These are phyloP conservation scores for Fistulifera pelliculosa DNA, from an alignment of 108 stramenopile species.

Conservation along the genomic window DNA sequence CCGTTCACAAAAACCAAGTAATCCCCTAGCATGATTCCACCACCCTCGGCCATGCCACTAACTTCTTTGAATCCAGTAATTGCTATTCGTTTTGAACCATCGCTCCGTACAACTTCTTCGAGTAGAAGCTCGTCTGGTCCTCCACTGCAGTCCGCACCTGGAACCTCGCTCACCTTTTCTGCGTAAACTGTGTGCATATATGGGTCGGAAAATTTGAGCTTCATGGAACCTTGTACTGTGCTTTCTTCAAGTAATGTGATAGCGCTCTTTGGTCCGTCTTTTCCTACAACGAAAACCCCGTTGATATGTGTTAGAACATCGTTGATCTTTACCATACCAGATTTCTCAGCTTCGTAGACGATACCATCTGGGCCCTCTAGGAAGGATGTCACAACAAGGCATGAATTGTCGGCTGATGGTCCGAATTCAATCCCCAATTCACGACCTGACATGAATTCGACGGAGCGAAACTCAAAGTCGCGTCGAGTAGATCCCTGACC, in stretches of 20 bases:
- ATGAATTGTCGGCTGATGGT: slow-evolving; percentile 42
- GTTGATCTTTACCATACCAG: slow-evolving; percentile 30
- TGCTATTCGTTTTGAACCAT: slow-evolving; percentile 36
- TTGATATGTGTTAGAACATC: slow-evolving; percentile 69
- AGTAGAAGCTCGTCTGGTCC: slow-evolving; percentile 66
- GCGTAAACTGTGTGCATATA: slow-evolving; percentile 41
- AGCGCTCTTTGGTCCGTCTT: slow-evolving; percentile 43
- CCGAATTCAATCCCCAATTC: slow-evolving; percentile 73
- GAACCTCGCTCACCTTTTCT: slow-evolving; percentile 24
- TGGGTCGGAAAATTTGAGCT: slow-evolving; percentile 55
- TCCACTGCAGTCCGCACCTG: slow-evolving; percentile 25
- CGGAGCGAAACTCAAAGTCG: slow-evolving; percentile 22
- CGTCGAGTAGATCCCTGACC: neutral
- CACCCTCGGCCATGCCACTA: slow-evolving; percentile 58
- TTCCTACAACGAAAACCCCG: slow-evolving; percentile 48
- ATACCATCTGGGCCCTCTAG: slow-evolving; percentile 40
- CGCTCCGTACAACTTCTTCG: slow-evolving; percentile 29
- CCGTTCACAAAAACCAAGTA: slow-evolving; percentile 80
- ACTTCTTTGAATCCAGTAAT: slow-evolving; percentile 57
- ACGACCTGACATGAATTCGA: slow-evolving; percentile 41
- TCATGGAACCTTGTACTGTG: slow-evolving; percentile 50
- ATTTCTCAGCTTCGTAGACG: slow-evolving; percentile 44
- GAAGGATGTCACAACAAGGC: slow-evolving; percentile 48
- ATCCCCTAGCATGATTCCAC: slow-evolving; percentile 73
- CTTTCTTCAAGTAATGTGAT: slow-evolving; percentile 42